Percentiles rank a stretch among this genome's conserved stretches.
These are phyloP conservation scores for Cinnamomum micranthum DNA, from an alignment of 164 flowering plant genomes.

Conservation along the genomic window DNA sequence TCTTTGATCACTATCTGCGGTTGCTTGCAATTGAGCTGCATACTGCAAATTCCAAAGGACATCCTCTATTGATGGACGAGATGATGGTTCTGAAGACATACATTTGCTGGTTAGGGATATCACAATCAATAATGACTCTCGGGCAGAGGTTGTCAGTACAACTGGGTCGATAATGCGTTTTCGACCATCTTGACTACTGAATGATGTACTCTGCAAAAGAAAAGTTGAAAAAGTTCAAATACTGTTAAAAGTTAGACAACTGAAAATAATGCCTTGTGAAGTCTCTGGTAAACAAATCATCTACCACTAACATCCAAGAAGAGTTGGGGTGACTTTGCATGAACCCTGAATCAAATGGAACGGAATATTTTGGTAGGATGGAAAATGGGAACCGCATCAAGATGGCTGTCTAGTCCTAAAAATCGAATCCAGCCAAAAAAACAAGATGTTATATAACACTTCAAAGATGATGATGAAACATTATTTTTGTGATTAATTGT, in stretches of 20 bases:
- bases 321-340: too few relatives aligned
- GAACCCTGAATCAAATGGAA: too few relatives aligned
- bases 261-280: not conserved
- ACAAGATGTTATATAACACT: too few relatives aligned
- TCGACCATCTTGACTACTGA: conserved; percentile 85
- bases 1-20: conserved; percentile 74
- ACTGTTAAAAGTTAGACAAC: not conserved
- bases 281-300: too few relatives aligned
- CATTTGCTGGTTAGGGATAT: conserved; percentile 85
- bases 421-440: too few relatives aligned
- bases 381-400: too few relatives aligned
- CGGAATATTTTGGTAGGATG: too few relatives aligned
- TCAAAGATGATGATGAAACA: too few relatives aligned
- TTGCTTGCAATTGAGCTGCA: conserved; percentile 89
- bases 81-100: conserved; percentile 53
- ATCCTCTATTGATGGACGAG: conserved; percentile 88
- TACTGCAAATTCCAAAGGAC: conserved; percentile 96
- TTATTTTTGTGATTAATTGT: too few relatives aligned
- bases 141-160: conserved; percentile 64
- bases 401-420: too few relatives aligned
- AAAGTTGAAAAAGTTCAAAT: not conserved
- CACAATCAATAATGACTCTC: conserved; percentile 71
- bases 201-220: conserved; percentile 52
- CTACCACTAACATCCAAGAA: too few relatives aligned
- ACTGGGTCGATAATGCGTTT: conserved; percentile 73